These are phyloP conservation scores for Pluteus cervinus DNA, from an alignment of 768 basidiomycete genomes.

Conservation along the genomic window DNA sequence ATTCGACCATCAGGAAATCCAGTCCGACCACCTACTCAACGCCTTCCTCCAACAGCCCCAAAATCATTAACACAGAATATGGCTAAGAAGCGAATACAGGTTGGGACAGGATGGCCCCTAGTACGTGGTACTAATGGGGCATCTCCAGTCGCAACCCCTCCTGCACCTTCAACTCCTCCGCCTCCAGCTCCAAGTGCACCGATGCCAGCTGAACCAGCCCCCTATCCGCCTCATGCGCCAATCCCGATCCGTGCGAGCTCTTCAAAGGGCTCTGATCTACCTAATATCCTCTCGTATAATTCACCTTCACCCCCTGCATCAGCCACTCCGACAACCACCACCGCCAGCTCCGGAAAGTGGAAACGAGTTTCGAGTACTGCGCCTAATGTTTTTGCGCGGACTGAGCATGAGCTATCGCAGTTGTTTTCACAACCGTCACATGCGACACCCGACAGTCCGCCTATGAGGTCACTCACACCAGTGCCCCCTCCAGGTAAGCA, in stretches of 20 bases:
- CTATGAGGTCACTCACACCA: no score
- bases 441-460: no score
- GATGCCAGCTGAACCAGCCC: conserved; percentile 10
- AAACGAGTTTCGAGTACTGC: conserved; percentile 21
- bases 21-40: conserved; percentile 6
- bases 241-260: no score
- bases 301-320: conserved; percentile 21
- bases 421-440: no score
- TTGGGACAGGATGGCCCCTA: conserved; percentile 46
- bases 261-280: conserved; percentile 9
- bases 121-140: conserved; percentile 15
- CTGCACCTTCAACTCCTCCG: conserved; percentile 11
- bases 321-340: conserved; percentile 4
- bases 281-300: conserved; percentile 16
- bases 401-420: no score
- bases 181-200: conserved; percentile 11
- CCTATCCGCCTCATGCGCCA: conserved; percentile 10
- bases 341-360: conserved; percentile 19
- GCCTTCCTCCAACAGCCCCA: conserved; percentile 20
- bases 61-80: conserved; percentile 12
- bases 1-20: conserved; percentile 40
- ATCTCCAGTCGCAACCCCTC: conserved; percentile 10
- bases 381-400: no score
- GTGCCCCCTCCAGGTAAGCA: no score
- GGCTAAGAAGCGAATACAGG: conserved; percentile 33